Conservation (phyloP, 768 basidiomycete genomes). For the Termitomyces heimii region DNA sequence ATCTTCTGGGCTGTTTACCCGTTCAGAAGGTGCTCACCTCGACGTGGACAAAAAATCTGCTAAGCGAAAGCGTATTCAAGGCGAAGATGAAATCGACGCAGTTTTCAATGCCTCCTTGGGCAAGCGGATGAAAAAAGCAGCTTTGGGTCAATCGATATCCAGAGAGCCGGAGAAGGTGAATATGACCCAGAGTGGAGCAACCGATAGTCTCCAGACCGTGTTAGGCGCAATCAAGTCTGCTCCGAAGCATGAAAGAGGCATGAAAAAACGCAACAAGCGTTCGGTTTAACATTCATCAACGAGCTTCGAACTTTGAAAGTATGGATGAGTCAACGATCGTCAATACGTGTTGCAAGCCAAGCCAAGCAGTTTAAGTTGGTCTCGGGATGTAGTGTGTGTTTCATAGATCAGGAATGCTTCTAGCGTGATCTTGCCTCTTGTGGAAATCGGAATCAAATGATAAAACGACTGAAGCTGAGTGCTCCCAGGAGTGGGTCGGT, state of each 20-base stretch:
- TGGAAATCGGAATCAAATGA: too few relatives aligned
- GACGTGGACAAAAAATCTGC: not conserved
- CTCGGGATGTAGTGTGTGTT: too few relatives aligned
- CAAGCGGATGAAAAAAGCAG: conserved; percentile 53
- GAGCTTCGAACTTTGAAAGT: not conserved
- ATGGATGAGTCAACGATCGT: too few relatives aligned
- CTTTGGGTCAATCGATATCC: conserved; percentile 22
- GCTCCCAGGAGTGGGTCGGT: too few relatives aligned
- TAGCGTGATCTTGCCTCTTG: too few relatives aligned
- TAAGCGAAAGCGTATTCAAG: conserved; percentile 36
- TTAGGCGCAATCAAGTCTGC: conserved; percentile 56
- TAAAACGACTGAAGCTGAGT: too few relatives aligned
- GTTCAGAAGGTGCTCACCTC: not conserved
- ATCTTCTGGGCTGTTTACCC: not conserved
- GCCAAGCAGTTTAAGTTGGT: too few relatives aligned
- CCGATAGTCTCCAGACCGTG: conserved; percentile 40
- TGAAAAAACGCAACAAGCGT: conserved; percentile 19
- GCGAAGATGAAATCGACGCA: conserved; percentile 69
- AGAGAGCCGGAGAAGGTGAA: conserved; percentile 7
- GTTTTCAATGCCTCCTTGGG: conserved; percentile 58
- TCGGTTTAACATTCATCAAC: not conserved
- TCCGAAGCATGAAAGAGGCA: conserved; percentile 39
- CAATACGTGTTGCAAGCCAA: too few relatives aligned
- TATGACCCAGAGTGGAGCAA: conserved; percentile 13
- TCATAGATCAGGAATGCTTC: too few relatives aligned